Evolutionary conservation across 148 eudicot genomes (phyloP).

Genomic region (Arbutus unedo): DNA sequence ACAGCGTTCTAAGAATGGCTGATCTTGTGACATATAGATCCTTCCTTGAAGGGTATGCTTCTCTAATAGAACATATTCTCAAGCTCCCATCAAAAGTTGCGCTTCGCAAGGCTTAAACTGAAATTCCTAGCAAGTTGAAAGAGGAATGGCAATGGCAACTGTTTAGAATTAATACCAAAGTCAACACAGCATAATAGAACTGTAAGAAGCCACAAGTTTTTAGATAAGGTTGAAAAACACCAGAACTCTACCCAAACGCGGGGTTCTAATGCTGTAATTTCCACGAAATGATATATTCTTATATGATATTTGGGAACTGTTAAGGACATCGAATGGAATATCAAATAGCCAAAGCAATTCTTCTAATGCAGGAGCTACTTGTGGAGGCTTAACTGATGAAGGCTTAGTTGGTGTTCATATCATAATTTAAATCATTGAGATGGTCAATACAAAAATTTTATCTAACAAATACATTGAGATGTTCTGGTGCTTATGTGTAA

Average conservation of each 20-base stretch:
- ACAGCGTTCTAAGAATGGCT: conserved; percentile 37
- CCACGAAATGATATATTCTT: conserved; percentile 42
- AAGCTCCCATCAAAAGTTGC: conserved; percentile 75
- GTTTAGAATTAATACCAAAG: conserved; percentile 41
- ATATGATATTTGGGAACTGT: conserved; percentile 59
- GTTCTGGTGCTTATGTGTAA: too few species aligned
- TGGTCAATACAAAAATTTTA: too few species aligned
- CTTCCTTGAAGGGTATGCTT: conserved; percentile 50
- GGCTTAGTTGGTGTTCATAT: too few species aligned
- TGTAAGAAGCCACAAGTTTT: conserved; percentile 26
- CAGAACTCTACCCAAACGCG: conserved; percentile 31
- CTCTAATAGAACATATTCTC: conserved; percentile 52
- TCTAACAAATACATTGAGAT: too few species aligned
- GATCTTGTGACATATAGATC: too few species aligned
- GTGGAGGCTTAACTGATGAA: too few species aligned
- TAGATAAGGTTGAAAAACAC: conserved; percentile 48
- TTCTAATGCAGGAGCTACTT: too few species aligned
- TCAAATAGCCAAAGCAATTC: too few species aligned
- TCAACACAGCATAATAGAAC: conserved; percentile 30
- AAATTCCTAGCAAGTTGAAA: conserved; percentile 51
- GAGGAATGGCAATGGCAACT: conserved; percentile 67
- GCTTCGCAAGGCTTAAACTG: conserved; percentile 41
- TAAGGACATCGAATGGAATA: conserved; percentile 22
- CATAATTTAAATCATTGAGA: too few species aligned
- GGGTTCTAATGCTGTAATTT: conserved; percentile 23